A percentile compares a stretch with the other conserved stretches of the same genome.
phyloP scores from a whole-genome alignment of 371 early-diverging fungal genomes.

The Mortierella sp. region DNA sequence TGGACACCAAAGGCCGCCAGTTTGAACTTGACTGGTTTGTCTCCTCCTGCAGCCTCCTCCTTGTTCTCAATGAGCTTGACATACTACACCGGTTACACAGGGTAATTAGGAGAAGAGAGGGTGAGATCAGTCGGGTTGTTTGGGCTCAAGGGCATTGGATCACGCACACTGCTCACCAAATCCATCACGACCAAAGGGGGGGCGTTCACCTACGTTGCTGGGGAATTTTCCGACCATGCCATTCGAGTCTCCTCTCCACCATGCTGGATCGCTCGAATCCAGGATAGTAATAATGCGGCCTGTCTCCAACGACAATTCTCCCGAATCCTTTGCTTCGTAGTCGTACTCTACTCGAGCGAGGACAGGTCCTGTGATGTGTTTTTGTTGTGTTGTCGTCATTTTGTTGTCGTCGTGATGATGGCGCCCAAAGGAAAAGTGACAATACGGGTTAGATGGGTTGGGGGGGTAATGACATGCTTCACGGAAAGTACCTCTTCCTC shows the following conservation, averaged over 20 bases:
- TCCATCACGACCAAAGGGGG: too few relatives aligned
- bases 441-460: background rate
- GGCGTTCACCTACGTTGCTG: constrained; percentile 58
- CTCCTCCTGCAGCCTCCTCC: constrained; percentile 32
- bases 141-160: too few relatives aligned
- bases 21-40: constrained; percentile 59
- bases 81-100: constrained; percentile 51
- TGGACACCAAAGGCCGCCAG: constrained; percentile 84
- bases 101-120: background rate
- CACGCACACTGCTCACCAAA: too few relatives aligned
- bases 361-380: constrained; percentile 50
- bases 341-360: constrained; percentile 74
- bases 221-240: constrained; percentile 78
- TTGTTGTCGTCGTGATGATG: too few relatives aligned
- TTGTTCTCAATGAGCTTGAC: constrained; percentile 58
- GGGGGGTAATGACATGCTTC: too few relatives aligned
- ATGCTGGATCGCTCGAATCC: constrained; percentile 73
- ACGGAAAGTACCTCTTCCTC: too few relatives aligned
- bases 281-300: constrained; percentile 76
- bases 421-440: background rate
- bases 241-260: constrained; percentile 76
- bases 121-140: too few relatives aligned
- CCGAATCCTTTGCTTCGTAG: constrained; percentile 73
- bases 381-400: too few relatives aligned
- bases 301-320: constrained; percentile 71